Percentiles rank a stretch among this genome's conserved stretches.
Conservation (phyloP, 2,329 filamentous ascomycete genomes). For the Colletotrichum echinochloae region DNA sequence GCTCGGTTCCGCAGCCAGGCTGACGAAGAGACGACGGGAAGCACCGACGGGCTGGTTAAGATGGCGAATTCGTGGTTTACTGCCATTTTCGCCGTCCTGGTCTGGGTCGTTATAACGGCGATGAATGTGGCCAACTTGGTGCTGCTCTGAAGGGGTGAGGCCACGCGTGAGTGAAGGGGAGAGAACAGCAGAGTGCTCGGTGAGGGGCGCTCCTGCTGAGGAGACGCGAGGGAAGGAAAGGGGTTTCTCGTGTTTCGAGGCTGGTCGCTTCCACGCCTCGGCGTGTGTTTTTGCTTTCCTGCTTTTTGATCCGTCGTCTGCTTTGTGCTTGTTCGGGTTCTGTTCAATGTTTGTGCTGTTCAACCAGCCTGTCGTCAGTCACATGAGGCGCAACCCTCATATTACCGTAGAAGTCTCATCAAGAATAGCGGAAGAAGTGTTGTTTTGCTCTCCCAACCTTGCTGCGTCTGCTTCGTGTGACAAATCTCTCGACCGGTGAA, state of each 20-base stretch:
- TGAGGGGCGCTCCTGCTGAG: slow-evolving; percentile 27
- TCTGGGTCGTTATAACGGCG: slow-evolving; percentile 80
- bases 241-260: background rate
- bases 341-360: background rate
- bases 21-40: slow-evolving; percentile 41
- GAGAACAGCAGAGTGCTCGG: slow-evolving; percentile 6
- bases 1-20: slow-evolving; percentile 50
- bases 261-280: background rate
- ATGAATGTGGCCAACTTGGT: slow-evolving; percentile 86
- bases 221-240: background rate
- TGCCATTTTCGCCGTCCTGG: slow-evolving; percentile 63
- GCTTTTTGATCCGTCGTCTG: background rate
- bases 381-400: slow-evolving; percentile 1
- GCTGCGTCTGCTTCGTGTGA: background rate
- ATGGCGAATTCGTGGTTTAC: slow-evolving; percentile 82
- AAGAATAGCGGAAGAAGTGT: background rate
- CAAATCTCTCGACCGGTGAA: background rate
- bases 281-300: background rate
- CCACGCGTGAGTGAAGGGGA: slow-evolving; percentile 3
- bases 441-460: background rate
- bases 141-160: slow-evolving; percentile 59
- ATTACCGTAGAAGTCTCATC: background rate
- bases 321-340: background rate
- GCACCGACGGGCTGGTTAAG: slow-evolving; percentile 49
- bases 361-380: background rate